phyloP scores from a whole-genome alignment of 208 protist species.

The Acanthamoeba culbertsoni region DNA sequence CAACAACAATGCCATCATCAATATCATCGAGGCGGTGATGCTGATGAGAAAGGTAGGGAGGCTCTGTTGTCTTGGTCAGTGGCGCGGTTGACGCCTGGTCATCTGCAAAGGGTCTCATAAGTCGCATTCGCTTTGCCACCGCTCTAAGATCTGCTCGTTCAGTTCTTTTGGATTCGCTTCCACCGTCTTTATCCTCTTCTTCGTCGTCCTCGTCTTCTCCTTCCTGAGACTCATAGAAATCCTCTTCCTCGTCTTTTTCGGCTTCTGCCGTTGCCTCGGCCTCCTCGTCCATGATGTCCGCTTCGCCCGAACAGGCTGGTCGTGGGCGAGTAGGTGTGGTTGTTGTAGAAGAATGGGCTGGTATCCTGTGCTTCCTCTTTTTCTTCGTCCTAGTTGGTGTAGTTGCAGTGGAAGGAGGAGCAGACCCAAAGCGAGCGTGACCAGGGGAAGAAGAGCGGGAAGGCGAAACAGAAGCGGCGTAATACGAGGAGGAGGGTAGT shows the following conservation, averaged over 20 bases:
- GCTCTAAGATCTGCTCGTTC: not conserved
- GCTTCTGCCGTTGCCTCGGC: not conserved
- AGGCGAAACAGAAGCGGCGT: not conserved
- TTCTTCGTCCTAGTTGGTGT: not conserved
- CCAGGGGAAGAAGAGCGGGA: not conserved
- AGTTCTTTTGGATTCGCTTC: not conserved
- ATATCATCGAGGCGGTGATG: not conserved
- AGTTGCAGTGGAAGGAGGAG: not conserved
- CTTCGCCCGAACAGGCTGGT: not conserved
- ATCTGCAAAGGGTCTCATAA: conserved; percentile 7
- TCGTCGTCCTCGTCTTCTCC: not conserved
- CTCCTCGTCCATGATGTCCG: not conserved
- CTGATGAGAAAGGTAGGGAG: not conserved
- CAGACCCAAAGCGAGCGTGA: not conserved
- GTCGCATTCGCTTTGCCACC: conserved; percentile 43
- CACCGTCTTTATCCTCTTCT: not conserved
- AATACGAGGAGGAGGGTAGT: not conserved
- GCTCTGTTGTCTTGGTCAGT: not conserved
- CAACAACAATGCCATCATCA: not conserved
- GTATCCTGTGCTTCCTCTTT: not conserved
- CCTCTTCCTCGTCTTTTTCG: not conserved
- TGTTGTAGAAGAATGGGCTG: not conserved
- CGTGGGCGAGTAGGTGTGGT: not conserved
- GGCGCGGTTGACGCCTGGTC: not conserved
- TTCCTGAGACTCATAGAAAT: not conserved